Evolutionary conservation across 83 land plant species (phyloP).

Genomic region (Thuja plicata): DNA sequence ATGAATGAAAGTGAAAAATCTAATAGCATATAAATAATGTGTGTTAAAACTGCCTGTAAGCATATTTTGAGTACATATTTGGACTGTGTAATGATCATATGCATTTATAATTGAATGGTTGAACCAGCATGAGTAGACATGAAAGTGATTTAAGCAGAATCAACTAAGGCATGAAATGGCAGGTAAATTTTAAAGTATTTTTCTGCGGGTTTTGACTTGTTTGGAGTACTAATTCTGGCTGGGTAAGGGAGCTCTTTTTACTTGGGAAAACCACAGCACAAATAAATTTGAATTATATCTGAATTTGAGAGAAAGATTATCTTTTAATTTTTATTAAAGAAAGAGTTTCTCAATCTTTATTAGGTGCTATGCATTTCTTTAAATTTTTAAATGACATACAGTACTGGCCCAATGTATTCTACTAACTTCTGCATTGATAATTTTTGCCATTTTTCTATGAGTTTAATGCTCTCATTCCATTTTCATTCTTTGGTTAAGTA

Average conservation of each 20-base stretch:
- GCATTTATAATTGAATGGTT: no score
- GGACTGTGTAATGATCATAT: background rate
- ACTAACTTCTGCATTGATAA: background rate
- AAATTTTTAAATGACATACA: background rate
- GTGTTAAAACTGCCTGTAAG: background rate
- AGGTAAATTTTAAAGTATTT: background rate
- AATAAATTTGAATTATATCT: no score
- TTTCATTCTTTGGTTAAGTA: background rate
- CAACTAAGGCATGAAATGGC: no score
- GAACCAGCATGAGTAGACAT: no score
- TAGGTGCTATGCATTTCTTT: background rate
- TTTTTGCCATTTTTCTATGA: background rate
- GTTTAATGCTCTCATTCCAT: background rate
- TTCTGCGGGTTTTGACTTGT: background rate
- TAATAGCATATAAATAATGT: no score
- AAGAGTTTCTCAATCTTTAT: no score
- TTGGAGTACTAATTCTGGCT: background rate
- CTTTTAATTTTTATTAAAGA: no score
- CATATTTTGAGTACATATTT: background rate
- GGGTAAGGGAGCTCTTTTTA: background rate
- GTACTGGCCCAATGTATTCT: background rate
- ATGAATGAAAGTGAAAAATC: background rate
- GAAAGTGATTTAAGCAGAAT: no score
- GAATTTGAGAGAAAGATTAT: background rate
- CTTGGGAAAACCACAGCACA: background rate